Percentiles rank a stretch among this genome's conserved stretches.
Conservation (phyloP, 768 basidiomycete genomes). For the Mycena indigotica region DNA sequence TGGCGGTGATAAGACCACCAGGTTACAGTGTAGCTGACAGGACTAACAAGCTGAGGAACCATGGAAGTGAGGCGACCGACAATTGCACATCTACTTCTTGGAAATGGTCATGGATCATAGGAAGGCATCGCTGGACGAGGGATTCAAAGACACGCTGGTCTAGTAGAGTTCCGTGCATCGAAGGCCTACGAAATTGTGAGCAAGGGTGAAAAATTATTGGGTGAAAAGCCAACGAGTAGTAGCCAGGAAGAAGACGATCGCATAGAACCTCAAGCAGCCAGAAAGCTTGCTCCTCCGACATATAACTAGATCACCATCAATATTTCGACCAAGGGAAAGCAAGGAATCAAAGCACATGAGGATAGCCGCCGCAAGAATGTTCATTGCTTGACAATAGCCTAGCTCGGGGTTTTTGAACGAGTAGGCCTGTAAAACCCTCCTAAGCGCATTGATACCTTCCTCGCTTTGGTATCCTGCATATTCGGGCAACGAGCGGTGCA, state of each 20-base stretch:
- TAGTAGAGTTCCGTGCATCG: slow-evolving; percentile 98
- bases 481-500: slow-evolving; percentile 94
- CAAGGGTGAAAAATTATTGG: background rate
- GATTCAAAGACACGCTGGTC: slow-evolving; percentile 98
- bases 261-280: slow-evolving; percentile 96
- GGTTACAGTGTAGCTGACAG: background rate
- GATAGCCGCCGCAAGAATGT: slow-evolving; percentile 94
- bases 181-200: slow-evolving; percentile 59
- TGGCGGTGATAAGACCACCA: background rate
- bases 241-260: slow-evolving; percentile 93
- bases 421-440: slow-evolving; percentile 93
- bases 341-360: slow-evolving; percentile 62
- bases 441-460: slow-evolving; percentile 80
- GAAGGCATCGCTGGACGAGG: slow-evolving; percentile 84
- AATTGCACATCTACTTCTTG: slow-evolving; percentile 90
- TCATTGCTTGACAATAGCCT: slow-evolving; percentile 99
- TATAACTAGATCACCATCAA: slow-evolving; percentile 63
- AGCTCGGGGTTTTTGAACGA: slow-evolving; percentile 93
- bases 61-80: slow-evolving; percentile 94
- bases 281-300: slow-evolving; percentile 99
- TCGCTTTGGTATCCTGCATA: slow-evolving; percentile 94
- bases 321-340: background rate
- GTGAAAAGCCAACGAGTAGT: slow-evolving; percentile 74
- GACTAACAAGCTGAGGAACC: slow-evolving; percentile 95
- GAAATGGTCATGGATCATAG: slow-evolving; percentile 94